A percentile compares a stretch with the other conserved stretches of the same genome.
Evolutionary conservation across 2,329 filamentous ascomycete genomes (phyloP).

Genomic region (Microdochium trichocladiopsis): DNA sequence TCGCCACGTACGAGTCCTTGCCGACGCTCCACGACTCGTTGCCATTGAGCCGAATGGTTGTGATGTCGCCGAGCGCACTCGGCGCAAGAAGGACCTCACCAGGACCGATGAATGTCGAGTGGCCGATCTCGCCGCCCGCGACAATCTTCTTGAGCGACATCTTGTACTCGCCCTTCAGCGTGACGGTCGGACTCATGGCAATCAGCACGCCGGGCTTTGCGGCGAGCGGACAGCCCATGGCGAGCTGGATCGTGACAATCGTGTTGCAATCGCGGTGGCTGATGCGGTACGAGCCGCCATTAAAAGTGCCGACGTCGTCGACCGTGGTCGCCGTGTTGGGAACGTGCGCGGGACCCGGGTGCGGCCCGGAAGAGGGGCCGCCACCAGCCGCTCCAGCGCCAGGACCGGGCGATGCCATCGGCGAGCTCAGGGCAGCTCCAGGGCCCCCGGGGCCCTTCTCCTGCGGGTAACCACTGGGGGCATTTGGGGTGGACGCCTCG

Average conservation of each 20-base stretch:
- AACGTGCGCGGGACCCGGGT: constrained; percentile 32
- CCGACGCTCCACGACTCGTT: constrained; percentile 70
- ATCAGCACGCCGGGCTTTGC: constrained; percentile 89
- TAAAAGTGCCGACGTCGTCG: constrained; percentile 94
- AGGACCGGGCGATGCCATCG: constrained; percentile 13
- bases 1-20: constrained; percentile 78
- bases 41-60: constrained; percentile 66
- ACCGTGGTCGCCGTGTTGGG: constrained; percentile 53
- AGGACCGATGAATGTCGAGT: constrained; percentile 78
- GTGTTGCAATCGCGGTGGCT: constrained; percentile 89
- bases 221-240: constrained; percentile 76
- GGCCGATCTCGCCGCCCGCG: constrained; percentile 69
- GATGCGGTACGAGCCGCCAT: constrained; percentile 89
- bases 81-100: constrained; percentile 86
- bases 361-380: background rate
- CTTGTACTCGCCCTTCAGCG: constrained; percentile 73
- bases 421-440: background rate
- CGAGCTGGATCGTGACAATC: constrained; percentile 81
- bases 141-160: constrained; percentile 92
- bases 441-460: constrained; percentile 17
- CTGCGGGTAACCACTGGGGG: constrained; percentile 18
- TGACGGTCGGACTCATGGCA: constrained; percentile 85
- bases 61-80: constrained; percentile 74
- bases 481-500: constrained; percentile 11
- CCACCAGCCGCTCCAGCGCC: constrained; percentile 24